Percentiles rank a stretch among this genome's conserved stretches.
Conservation (phyloP, 108 stramenopile species). For the Pseudonitzschia multistriata region DNA sequence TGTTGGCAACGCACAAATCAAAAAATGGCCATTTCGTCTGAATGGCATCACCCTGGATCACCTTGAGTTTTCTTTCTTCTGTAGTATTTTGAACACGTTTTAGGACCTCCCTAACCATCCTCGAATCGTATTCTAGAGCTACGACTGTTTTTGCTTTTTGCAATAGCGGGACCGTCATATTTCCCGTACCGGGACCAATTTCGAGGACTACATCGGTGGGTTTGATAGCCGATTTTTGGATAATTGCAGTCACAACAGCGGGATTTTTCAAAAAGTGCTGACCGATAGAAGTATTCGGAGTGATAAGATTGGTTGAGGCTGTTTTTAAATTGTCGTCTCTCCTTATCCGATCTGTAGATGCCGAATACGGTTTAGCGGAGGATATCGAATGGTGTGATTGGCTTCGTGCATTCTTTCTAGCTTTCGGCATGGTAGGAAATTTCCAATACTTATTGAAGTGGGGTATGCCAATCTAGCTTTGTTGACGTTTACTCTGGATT, state of each 20-base stretch:
- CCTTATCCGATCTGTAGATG: constrained; percentile 1
- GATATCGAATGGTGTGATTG: constrained; percentile 7
- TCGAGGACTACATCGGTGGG: constrained; percentile 46
- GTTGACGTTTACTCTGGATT: not conserved
- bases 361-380: constrained; percentile 11
- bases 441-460: not conserved
- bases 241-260: constrained; percentile 95
- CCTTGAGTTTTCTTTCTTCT: constrained; percentile 72
- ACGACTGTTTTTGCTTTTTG: constrained; percentile 86
- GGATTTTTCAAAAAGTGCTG: constrained; percentile 99
- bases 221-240: constrained; percentile 87
- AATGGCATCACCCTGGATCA: constrained; percentile 97
- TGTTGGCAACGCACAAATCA: constrained; percentile 97
- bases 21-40: constrained; percentile 96
- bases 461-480: not conserved
- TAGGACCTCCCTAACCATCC: constrained; percentile 97
- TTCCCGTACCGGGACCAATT: constrained; percentile 90
- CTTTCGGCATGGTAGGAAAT: constrained; percentile 8
- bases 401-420: not conserved
- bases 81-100: constrained; percentile 95
- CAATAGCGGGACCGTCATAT: constrained; percentile 96
- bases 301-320: constrained; percentile 62
- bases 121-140: constrained; percentile 95
- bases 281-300: constrained; percentile 91
- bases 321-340: constrained; percentile 13